Base-by-base conservation (phyloP, 2,329 filamentous ascomycete genomes). In the Penicillium sp. region DNA sequence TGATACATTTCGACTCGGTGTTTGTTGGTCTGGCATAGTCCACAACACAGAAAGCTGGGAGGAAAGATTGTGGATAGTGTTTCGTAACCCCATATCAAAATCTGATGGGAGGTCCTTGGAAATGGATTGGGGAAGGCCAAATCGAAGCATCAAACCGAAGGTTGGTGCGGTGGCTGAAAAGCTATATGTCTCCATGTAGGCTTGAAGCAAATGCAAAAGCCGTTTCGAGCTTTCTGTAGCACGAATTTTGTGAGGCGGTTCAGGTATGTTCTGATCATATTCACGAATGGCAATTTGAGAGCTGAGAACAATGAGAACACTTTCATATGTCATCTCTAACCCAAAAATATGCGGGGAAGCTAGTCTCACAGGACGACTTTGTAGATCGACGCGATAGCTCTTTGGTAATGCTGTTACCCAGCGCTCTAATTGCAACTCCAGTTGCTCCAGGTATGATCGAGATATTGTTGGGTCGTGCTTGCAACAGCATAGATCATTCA, bases 141-240 rank as follows among this genome's bases (percentile, higher is more conserved):
- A 69, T 37, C 67, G 71, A 28, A 77, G 63, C 25, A 75, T 70
- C 59, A 73, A 71, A 22, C 75, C 75, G 52, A 76, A 76, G 0
- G 70, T 81, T 53, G 69, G 75, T 58, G 60, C 73, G 48, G 64
- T 73, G 46, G 69, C 76, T 35, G 66, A 74, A 53, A 71, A 71
- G 30, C 75, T 74, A 57, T 74, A 76, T 16, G 66, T 71, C 37
- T 77, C 73, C 67, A 79, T 65, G 56, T 74, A 69, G 57, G 63
- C 60, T 33, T 71, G 72, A 9, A 77, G 60, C 38, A 77, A 63
- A 26, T 69, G 65, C 11, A 73, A 60, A 6, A 74, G 60, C 12
- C 72, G 67, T 41, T 71, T 68, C 4, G 71, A 72, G 46, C 72
- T 72, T 45, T 72, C 69, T 16, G 62, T 65, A 1, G 70, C 73